phyloP scores from a whole-genome alignment of 805 yeast species.

The Candida koratica region DNA sequence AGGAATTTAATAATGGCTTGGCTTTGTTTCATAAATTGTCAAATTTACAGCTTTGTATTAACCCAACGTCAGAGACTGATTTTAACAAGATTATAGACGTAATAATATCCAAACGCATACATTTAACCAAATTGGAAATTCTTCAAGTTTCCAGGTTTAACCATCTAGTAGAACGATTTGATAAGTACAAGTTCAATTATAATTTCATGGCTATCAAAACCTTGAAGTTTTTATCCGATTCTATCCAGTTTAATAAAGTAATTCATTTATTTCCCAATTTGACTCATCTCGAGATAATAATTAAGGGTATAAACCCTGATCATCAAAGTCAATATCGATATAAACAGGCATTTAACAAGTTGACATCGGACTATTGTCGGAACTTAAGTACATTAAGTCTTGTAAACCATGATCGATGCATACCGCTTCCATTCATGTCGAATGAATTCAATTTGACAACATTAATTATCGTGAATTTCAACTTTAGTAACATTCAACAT shows the following conservation, averaged over 20 bases:
- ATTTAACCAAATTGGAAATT: slow-evolving; percentile 24
- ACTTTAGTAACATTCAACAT: slow-evolving; percentile 25
- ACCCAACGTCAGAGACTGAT: slow-evolving; percentile 24
- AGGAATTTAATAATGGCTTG: slow-evolving; percentile 30
- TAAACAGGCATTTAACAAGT: slow-evolving; percentile 2
- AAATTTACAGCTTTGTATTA: slow-evolving; percentile 17
- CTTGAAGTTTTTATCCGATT: slow-evolving; percentile 18
- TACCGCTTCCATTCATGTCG: slow-evolving; percentile 23
- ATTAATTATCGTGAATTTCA: slow-evolving; percentile 29
- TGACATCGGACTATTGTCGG: slow-evolving; percentile 2
- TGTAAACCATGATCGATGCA: slow-evolving; percentile 17
- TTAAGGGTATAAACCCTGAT: background rate
- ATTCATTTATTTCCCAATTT: slow-evolving; percentile 10
- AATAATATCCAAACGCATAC: slow-evolving; percentile 22
- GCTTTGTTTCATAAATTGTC: slow-evolving; percentile 24
- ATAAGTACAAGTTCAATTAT: slow-evolving; percentile 25
- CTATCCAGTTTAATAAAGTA: slow-evolving; percentile 3
- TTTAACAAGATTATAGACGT: slow-evolving; percentile 26
- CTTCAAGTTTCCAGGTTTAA: slow-evolving; percentile 26
- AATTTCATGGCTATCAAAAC: slow-evolving; percentile 19
- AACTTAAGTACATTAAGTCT: slow-evolving; percentile 18
- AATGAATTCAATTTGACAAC: slow-evolving; percentile 23
- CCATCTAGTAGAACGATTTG: slow-evolving; percentile 21
- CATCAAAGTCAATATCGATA: background rate
- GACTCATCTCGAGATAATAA: slow-evolving; percentile 7